These are phyloP conservation scores for Lentinus brumalis DNA, from an alignment of 768 basidiomycete genomes.

Conservation along the genomic window DNA sequence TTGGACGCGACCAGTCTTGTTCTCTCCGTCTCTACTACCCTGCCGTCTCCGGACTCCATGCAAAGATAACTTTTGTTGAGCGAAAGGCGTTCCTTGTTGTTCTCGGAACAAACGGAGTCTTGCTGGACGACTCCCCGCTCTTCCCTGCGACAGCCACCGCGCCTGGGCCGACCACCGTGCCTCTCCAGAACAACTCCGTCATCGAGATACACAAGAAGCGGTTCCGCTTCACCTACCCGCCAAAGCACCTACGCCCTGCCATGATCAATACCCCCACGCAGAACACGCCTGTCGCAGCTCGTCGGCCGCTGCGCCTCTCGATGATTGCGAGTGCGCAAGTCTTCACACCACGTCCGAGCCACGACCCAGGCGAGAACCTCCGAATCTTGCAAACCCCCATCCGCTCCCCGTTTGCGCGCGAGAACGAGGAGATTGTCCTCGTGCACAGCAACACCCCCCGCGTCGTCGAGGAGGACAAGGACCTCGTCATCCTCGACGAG, in stretches of 20 bases:
- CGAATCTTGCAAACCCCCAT: slow-evolving; percentile 62
- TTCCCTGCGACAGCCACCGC: slow-evolving; percentile 44
- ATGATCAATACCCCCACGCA: slow-evolving; percentile 34
- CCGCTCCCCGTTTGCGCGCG: slow-evolving; percentile 35
- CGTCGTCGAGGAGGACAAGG: slow-evolving; percentile 69
- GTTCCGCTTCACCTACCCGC: slow-evolving; percentile 75
- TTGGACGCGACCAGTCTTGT: slow-evolving; percentile 66
- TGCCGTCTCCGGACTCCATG: slow-evolving; percentile 62
- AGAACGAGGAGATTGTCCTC: slow-evolving; percentile 48
- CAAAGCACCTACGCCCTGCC: slow-evolving; percentile 63
- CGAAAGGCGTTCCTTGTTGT: slow-evolving; percentile 75
- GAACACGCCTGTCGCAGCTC: slow-evolving; percentile 44
- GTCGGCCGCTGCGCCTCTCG: slow-evolving; percentile 62
- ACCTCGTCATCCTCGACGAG: slow-evolving; percentile 70
- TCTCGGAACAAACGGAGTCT: slow-evolving; percentile 55
- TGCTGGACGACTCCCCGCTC: slow-evolving; percentile 65
- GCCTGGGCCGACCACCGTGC: slow-evolving; percentile 51
- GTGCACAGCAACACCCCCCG: slow-evolving; percentile 68
- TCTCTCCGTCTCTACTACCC: slow-evolving; percentile 72
- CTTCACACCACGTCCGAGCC: slow-evolving; percentile 64
- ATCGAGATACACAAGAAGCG: slow-evolving; percentile 70
- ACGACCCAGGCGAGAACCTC: slow-evolving; percentile 63
- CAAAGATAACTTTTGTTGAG: slow-evolving; percentile 62
- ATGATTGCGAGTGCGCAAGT: slow-evolving; percentile 79
- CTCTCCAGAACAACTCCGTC: slow-evolving; percentile 64